Evolutionary conservation across 2,329 filamentous ascomycete genomes (phyloP), one percentile per base, ranked within the genome.

Genomic region (Paracamarosporium sp.): DNA sequence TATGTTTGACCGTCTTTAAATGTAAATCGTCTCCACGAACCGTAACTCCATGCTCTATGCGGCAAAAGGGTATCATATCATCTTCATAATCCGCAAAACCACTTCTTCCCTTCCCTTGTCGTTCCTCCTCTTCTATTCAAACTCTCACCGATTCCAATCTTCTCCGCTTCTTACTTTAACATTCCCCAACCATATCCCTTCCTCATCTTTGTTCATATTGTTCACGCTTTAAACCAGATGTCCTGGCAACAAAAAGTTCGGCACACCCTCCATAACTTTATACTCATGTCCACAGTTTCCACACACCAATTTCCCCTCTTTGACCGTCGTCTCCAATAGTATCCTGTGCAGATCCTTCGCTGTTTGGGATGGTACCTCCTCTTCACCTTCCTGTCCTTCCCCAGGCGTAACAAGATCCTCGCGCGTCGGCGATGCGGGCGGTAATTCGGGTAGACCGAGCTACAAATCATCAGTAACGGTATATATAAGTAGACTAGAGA

Each of bases 231-330:
- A 86, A 31, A 93, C 95, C 77, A 99, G 80, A 81, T 99, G 95
- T 70, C 90, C 95, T 12, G 95, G 95, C 66, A 99, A 80, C 73
- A 99, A 80, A 72, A 99, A 99, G 78, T 98, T 98, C 58, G 93
- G 92, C 76, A 98, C 97, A 5, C 95, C 95, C 79, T 99, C 94
- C 75, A 95, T 93, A 62, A 99, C 89, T 57, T 88, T 88, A 78
- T 98, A 99, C 81, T 96, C 92, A 75, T 98, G 94, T 46, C 91
- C 92, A 74, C 95, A 99, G 77, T 90, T 91, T 46, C 87, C 93
- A 76, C 95, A 99, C 5, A 93, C 90, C 63, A 99, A 83, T 78
- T 91, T 94, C 3, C 95, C 95, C 78, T 94, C 91, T 35, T 87
- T 85, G 58, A 99, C 91, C 70, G 93, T 90, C 58, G 95, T 99